Base-by-base conservation (phyloP, 371 early-diverging fungal species). In the Rhizomucor pusillus region DNA sequence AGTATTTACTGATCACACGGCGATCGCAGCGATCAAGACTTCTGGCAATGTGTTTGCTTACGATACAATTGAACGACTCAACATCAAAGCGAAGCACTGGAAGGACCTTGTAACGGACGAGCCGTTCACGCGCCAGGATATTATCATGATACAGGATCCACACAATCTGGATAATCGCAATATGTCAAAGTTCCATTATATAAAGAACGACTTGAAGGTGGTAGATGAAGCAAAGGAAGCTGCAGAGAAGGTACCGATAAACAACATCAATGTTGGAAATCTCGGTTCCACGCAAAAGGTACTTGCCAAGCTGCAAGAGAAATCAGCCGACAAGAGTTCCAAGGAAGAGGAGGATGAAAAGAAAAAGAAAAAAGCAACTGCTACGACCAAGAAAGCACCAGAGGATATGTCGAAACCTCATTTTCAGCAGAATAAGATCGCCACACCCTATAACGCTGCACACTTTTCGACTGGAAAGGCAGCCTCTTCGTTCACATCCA, bases 31-130 rank as follows among this genome's bases (percentile, higher is more conserved):
- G 35, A 87, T 94, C 66, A 84, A 79, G 47, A 75, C 89, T 1
- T 85, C 91, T 6, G 97, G 97, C 48, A 88, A 96, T 46, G 97
- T 97, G 1, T 97, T 86, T 73, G 81, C 91, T 2, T 92, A 78
- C 59, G 92, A 92, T 36, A 89, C 94, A 0, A 78, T 98, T 47
- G 91, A 94, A 47, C 75, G 87, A 60, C 77, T 97, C 24, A 94
- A 94, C 63, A 81, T 90, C 58, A 89, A 91, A 58, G 77, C 87
- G 2, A 91, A 90, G 51, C 71, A 88, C 56, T 93, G 90, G 93
- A 75, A 66, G 41, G 98, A 98, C 77, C 73, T 96, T 29, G 61
- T 98, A 54, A 90, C 88, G 0, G 94, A 94, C 40, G 90, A 90
- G 36, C 84, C 89, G 1, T 98, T 98, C 62, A 89, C 84, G 1